These are phyloP conservation scores for Xylaria sp. DNA, from an alignment of 2,329 filamentous ascomycete genomes.

Conservation along the genomic window DNA sequence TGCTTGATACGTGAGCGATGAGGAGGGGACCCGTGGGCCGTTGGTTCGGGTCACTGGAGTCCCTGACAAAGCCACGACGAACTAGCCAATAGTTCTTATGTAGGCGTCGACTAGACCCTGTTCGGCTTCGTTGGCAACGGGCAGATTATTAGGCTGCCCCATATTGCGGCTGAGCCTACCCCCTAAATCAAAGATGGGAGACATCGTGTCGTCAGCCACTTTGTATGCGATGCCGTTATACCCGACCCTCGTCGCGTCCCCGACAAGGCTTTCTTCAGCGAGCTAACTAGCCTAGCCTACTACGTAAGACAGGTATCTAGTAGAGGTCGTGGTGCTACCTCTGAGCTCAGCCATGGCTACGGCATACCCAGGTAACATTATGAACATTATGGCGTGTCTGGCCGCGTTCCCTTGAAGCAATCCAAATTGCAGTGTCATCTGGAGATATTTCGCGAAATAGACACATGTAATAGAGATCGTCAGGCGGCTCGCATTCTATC, in stretches of 20 bases:
- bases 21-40: no score
- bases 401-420: no score
- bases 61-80: constrained; percentile 7
- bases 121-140: constrained; percentile 6
- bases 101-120: not conserved
- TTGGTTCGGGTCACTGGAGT: no score
- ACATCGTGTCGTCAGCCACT: constrained; percentile 6
- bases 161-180: constrained; percentile 32
- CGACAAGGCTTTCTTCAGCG: constrained; percentile 19
- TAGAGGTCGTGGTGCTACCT: constrained; percentile 11
- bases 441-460: no score
- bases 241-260: constrained; percentile 7
- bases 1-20: no score
- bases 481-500: not conserved
- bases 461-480: not conserved
- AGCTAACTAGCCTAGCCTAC: constrained; percentile 1
- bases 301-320: constrained; percentile 1
- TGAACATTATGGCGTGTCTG: no score
- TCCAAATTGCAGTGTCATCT: no score
- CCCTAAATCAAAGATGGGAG: constrained; percentile 1
- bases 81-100: constrained; percentile 2
- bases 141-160: constrained; percentile 21
- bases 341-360: constrained; percentile 17
- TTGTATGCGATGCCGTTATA: constrained; percentile 1
- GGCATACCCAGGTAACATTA: not conserved